A percentile compares a stretch with the other conserved stretches of the same genome.
Evolutionary conservation across 164 flowering plant genomes (phyloP).

Genomic region (Vitis rupestris): DNA sequence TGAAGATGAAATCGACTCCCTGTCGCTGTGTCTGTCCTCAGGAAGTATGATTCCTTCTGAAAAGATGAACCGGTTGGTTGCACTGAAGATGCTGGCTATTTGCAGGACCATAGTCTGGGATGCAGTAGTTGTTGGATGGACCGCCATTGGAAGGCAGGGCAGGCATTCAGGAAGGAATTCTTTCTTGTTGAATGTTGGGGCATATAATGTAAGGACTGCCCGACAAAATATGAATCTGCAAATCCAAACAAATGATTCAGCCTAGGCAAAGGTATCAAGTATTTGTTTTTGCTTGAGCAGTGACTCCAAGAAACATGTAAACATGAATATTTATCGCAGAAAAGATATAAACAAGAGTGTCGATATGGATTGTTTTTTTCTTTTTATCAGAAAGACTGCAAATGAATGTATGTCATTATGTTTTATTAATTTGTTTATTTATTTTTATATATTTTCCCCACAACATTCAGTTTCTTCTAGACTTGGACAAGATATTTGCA

Average conservation of each 20-base stretch:
- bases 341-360: too few relatives aligned
- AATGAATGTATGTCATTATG: too few relatives aligned
- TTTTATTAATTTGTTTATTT: too few relatives aligned
- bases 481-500: too few relatives aligned
- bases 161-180: conserved; percentile 72
- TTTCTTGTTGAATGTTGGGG: conserved; percentile 49
- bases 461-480: too few relatives aligned
- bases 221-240: conserved; percentile 84
- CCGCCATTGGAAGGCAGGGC: conserved; percentile 68
- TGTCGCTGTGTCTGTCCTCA: conserved; percentile 13
- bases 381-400: too few relatives aligned
- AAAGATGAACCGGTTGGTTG: conserved; percentile 45
- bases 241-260: not conserved
- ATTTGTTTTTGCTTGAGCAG: too few relatives aligned
- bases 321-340: too few relatives aligned
- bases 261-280: not conserved
- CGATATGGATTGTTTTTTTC: too few relatives aligned
- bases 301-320: too few relatives aligned
- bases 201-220: conserved; percentile 54
- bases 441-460: too few relatives aligned
- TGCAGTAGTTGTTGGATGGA: conserved; percentile 38
- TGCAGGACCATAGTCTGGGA: conserved; percentile 43
- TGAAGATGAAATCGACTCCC: conserved; percentile 8
- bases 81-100: conserved; percentile 57
- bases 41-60: conserved; percentile 34